Percentiles rank a stretch among this genome's conserved stretches.
Evolutionary conservation across 192 early-diverging fungal species (phyloP).

Genomic region (Chytriomyces sp.): DNA sequence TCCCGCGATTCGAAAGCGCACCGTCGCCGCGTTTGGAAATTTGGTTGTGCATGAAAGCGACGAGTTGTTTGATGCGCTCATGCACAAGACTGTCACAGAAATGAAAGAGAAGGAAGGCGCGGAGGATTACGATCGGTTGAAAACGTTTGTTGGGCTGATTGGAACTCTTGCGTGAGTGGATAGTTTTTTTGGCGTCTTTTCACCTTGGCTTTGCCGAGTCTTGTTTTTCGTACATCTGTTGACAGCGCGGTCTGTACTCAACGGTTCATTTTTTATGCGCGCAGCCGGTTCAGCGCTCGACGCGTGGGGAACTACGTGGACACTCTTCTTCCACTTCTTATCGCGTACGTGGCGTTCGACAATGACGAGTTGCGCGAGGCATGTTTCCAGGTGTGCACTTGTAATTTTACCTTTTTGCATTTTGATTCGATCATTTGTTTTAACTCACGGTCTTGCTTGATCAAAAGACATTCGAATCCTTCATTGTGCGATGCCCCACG

Average conservation of each 20-base stretch:
- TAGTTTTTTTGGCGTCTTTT: background rate
- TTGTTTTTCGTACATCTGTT: background rate
- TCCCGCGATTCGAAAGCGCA: slow-evolving; percentile 78
- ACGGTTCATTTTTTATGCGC: slow-evolving; percentile 4
- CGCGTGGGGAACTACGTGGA: slow-evolving; percentile 71
- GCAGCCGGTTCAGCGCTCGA: slow-evolving; percentile 73
- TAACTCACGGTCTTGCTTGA: background rate
- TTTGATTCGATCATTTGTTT: background rate
- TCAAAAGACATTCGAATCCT: slow-evolving; percentile 69
- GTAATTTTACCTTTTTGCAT: background rate
- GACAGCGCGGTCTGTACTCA: background rate
- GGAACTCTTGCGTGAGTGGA: slow-evolving; percentile 70
- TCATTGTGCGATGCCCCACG: slow-evolving; percentile 76
- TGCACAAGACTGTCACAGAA: slow-evolving; percentile 59
- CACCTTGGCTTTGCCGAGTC: background rate
- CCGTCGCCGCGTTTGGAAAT: slow-evolving; percentile 71
- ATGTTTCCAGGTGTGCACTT: slow-evolving; percentile 62
- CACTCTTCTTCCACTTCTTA: slow-evolving; percentile 65
- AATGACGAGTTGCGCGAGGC: slow-evolving; percentile 85
- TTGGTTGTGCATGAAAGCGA: slow-evolving; percentile 71
- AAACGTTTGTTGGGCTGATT: slow-evolving; percentile 73
- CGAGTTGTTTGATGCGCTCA: slow-evolving; percentile 71
- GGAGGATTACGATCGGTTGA: slow-evolving; percentile 67
- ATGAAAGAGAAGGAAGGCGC: slow-evolving; percentile 58
- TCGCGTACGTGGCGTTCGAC: slow-evolving; percentile 61